Evolutionary conservation across 805 yeast species (phyloP), one percentile per base, ranked within the genome.

Genomic region (Candida yuanshanica): DNA sequence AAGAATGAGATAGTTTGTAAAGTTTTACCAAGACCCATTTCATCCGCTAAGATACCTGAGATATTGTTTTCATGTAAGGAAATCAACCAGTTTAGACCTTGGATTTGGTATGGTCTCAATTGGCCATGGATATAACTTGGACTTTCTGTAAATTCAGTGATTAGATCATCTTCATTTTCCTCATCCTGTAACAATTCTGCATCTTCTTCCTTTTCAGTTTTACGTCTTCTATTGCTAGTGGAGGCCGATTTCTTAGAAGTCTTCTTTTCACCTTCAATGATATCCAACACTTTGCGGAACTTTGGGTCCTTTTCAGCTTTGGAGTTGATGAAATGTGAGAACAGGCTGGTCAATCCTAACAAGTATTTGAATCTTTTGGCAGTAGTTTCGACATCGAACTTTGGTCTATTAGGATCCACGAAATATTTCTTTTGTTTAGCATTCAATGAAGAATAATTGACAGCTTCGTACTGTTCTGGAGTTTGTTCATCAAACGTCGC

Each of bases 11-110:
- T 83, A 0, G 91, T 84, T 59, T 84, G 93, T 43, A 84, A 64
- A 4, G 93, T 84, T 58, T 84, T 84, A 51, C 93, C 93, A 46
- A 84, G 63, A 2, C 93, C 93, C 93, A 84, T 84, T 63, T 84
- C 93, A 62, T 84, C 93, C 1, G 93, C 93, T 44, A 84, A 67
- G 20, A 84, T 83, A 45, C 93, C 93, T 1, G 84, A 75, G 35
- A 84, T 64, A 45, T 77, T 75, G 62, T 81, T 82, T 47, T 78
- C 82, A 51, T 80, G 76, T 44, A 84, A 62, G 1, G 83, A 71
- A 12, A 83, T 74, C 51, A 84, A 63, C 95, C 95, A 84, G 58
- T 84, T 84, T 46, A 84, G 65, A 47, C 93, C 95, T 59, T 81
- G 89, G 47, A 84, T 71, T 62, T 84, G 95, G 56, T 84, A 84